phyloP scores from a whole-genome alignment of 352 stramenopile genomes.

The Phytophthora lateralis region DNA sequence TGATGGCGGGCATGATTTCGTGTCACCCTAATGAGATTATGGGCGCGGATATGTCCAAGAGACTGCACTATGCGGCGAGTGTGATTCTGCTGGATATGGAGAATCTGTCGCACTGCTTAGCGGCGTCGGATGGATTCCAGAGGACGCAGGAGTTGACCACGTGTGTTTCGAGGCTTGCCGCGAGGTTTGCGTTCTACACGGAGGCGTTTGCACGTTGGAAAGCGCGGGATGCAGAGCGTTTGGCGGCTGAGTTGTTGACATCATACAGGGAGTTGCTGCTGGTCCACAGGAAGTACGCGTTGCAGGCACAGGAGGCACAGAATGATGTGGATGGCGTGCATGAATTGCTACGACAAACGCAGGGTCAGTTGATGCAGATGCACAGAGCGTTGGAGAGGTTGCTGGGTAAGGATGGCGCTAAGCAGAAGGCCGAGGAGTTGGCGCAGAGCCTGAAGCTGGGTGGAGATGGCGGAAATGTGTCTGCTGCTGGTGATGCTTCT shows the following conservation, averaged over 20 bases:
- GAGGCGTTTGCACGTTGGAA: slow-evolving; percentile 75
- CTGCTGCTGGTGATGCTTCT: neutral
- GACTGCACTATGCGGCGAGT: slow-evolving; percentile 53
- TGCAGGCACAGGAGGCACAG: slow-evolving; percentile 29
- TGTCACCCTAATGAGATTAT: slow-evolving; percentile 72
- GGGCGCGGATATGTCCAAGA: slow-evolving; percentile 46
- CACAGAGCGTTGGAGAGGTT: slow-evolving; percentile 57
- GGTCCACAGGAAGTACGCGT: slow-evolving; percentile 52
- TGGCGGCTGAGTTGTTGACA: slow-evolving; percentile 55
- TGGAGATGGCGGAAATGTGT: neutral
- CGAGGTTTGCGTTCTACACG: slow-evolving; percentile 72
- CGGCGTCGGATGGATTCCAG: slow-evolving; percentile 21
- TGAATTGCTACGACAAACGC: slow-evolving; percentile 59
- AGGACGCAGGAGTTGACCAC: slow-evolving; percentile 46
- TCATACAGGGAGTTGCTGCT: slow-evolving; percentile 59
- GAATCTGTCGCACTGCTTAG: slow-evolving; percentile 39
- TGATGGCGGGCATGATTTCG: slow-evolving; percentile 80
- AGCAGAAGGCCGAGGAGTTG: slow-evolving; percentile 38
- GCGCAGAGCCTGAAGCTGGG: slow-evolving; percentile 37
- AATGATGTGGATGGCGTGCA: slow-evolving; percentile 55
- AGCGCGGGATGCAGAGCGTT: slow-evolving; percentile 53
- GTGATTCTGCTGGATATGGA: slow-evolving; percentile 47
- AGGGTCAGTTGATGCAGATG: slow-evolving; percentile 65
- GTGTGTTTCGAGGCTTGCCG: slow-evolving; percentile 46
- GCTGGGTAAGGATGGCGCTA: slow-evolving; percentile 49